Conservation (phyloP, 192 early-diverging fungal species). For the Entomortierella lignicola region DNA sequence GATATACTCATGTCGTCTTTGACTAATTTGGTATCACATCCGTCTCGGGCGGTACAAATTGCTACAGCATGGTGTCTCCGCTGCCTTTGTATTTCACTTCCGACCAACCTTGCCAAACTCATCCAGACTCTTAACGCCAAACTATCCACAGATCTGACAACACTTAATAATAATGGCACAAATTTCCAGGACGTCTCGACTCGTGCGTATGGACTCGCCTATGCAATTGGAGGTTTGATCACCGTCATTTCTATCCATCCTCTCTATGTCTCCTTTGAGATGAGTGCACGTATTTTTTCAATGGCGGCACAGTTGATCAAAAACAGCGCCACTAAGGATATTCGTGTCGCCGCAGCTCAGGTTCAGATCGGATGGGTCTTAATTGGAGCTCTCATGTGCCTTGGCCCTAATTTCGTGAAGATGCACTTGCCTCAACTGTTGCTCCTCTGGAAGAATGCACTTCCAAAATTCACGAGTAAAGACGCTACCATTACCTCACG, state of each 20-base stretch:
- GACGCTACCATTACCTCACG: conserved; percentile 64
- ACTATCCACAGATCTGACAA: conserved; percentile 65
- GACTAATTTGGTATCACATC: conserved; percentile 73
- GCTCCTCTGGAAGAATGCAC: conserved; percentile 82
- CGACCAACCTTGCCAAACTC: conserved; percentile 69
- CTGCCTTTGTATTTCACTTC: conserved; percentile 74
- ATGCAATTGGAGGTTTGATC: conserved; percentile 73
- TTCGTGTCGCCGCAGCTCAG: conserved; percentile 69
- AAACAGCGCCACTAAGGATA: conserved; percentile 66
- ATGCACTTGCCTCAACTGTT: conserved; percentile 83
- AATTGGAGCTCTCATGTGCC: conserved; percentile 76
- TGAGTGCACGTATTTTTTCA: conserved; percentile 81
- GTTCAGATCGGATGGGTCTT: conserved; percentile 83
- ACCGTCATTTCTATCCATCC: conserved; percentile 72
- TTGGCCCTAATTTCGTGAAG: conserved; percentile 86
- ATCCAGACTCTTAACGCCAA: conserved; percentile 58
- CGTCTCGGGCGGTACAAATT: conserved; percentile 78
- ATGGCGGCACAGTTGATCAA: conserved; percentile 82
- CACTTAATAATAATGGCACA: conserved; percentile 78
- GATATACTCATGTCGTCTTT: conserved; percentile 77
- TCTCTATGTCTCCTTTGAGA: conserved; percentile 81
- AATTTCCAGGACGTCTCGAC: conserved; percentile 69
- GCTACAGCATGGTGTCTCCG: conserved; percentile 78
- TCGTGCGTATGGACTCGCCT: conserved; percentile 70
- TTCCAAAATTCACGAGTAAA: conserved; percentile 79